These are phyloP conservation scores for Babesia ovata DNA, from an alignment of 169 alveolate genomes.

Conservation along the genomic window DNA sequence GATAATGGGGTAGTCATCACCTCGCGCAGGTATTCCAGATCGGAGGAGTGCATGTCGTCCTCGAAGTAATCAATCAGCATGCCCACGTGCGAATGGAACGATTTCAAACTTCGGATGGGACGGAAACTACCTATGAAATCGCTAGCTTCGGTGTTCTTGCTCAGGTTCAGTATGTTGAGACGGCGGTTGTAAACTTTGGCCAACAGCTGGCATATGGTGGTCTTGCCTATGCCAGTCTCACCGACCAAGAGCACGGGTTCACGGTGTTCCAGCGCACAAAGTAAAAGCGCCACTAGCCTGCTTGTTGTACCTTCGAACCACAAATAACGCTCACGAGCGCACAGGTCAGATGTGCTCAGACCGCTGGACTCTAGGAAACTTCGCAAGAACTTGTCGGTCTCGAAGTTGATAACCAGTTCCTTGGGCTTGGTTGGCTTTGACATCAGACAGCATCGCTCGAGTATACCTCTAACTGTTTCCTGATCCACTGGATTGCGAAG, in stretches of 20 bases:
- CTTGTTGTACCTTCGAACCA: conserved; percentile 74
- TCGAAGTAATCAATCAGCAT: conserved; percentile 53
- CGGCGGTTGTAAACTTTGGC: conserved; percentile 77
- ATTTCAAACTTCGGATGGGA: conserved; percentile 79
- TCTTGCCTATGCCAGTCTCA: conserved; percentile 99
- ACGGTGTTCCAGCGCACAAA: conserved; percentile 87
- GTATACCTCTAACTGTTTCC: conserved; percentile 74
- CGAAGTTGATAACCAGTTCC: conserved; percentile 54
- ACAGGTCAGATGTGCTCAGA: conserved; percentile 44
- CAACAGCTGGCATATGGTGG: conserved; percentile 91
- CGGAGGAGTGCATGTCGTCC: conserved; percentile 22
- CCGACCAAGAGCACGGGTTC: conserved; percentile 99
- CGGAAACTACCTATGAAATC: conserved; percentile 95
- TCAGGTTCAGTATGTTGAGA: conserved; percentile 90
- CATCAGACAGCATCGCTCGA: conserved; percentile 65
- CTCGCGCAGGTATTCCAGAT: conserved; percentile 18
- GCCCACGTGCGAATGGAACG: conserved; percentile 42
- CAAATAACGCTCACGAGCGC: conserved; percentile 47
- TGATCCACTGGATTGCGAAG: conserved; percentile 88
- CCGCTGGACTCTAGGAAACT: conserved; percentile 50
- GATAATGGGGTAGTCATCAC: conserved; percentile 1
- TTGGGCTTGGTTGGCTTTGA: conserved; percentile 49
- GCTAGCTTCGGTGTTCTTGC: conserved; percentile 95
- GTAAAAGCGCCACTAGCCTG: conserved; percentile 87
- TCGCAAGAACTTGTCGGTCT: conserved; percentile 60